phyloP scores from a whole-genome alignment of 2,329 filamentous ascomycete genomes.

The Phialocephala subalpina region DNA sequence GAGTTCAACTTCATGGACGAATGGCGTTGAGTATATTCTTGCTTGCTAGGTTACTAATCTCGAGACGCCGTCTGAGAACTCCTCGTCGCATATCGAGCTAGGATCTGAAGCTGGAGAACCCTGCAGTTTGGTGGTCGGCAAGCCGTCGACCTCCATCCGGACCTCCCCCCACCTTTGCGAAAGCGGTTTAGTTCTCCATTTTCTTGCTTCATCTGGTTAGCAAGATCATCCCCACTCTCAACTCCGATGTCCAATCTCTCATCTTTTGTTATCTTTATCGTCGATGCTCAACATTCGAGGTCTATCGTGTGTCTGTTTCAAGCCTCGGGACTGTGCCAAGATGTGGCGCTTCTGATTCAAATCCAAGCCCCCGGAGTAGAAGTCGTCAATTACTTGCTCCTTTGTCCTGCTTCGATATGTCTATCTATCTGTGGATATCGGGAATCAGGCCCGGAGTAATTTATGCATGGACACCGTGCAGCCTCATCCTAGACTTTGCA shows the following conservation, averaged over 20 bases:
- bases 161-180: background rate
- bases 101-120: slow-evolving; percentile 3
- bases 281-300: no score
- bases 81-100: background rate
- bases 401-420: background rate
- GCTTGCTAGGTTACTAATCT: no score
- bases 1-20: no score
- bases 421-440: no score
- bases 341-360: background rate
- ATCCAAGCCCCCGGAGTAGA: background rate
- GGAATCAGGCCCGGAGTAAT: no score
- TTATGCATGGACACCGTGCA: no score
- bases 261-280: background rate
- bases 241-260: background rate
- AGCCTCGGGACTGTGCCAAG: no score
- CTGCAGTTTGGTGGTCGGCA: background rate
- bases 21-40: no score
- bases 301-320: no score
- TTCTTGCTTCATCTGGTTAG: background rate
- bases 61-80: background rate
- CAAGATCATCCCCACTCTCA: background rate
- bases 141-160: no score
- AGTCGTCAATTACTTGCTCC: background rate
- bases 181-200: background rate
- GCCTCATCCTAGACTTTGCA: no score